Conservation (phyloP, 2,329 filamentous ascomycete species). For the Macroventuria anomochaeta region DNA sequence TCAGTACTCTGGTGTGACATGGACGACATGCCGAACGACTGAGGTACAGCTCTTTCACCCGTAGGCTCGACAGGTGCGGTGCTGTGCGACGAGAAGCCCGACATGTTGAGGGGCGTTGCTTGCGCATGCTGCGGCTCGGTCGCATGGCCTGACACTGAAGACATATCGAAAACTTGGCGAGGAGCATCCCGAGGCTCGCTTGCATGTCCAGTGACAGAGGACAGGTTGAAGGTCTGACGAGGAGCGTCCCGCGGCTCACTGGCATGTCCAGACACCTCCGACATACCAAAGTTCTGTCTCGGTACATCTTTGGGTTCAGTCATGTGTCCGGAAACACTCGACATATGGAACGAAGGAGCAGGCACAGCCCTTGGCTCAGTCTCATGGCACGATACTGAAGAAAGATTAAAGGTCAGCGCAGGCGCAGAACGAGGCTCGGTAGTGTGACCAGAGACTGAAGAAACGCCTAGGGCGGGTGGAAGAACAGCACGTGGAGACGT, state of each 20-base stretch:
- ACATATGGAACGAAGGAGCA: slow-evolving; percentile 20
- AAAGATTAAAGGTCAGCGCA: slow-evolving; percentile 24
- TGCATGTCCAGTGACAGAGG: slow-evolving; percentile 13
- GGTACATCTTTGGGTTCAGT: slow-evolving; percentile 25
- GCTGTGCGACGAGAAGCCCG: slow-evolving; percentile 23
- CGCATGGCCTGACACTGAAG: slow-evolving; percentile 31
- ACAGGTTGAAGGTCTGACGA: slow-evolving; percentile 11
- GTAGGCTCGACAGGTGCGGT: slow-evolving; percentile 40
- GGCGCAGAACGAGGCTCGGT: slow-evolving; percentile 31
- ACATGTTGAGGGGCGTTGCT: slow-evolving; percentile 15
- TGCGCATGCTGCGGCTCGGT: slow-evolving; percentile 33
- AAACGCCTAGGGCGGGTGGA: slow-evolving; percentile 24
- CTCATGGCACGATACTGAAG: slow-evolving; percentile 30
- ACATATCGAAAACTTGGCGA: slow-evolving; percentile 27
- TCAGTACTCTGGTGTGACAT: slow-evolving; percentile 40
- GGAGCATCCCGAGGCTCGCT: slow-evolving; percentile 28
- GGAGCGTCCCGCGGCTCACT: slow-evolving; percentile 27
- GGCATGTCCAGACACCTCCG: slow-evolving; percentile 29
- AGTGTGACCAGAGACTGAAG: slow-evolving; percentile 29
- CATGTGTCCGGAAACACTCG: slow-evolving; percentile 11
- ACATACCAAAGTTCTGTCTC: slow-evolving; percentile 28
- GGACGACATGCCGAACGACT: slow-evolving; percentile 36
- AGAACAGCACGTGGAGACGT: slow-evolving; percentile 30
- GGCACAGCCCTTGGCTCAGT: slow-evolving; percentile 27
- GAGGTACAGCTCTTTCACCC: slow-evolving; percentile 35